Conservation (phyloP, 106 monocot species). For the Apostasia ramifera region DNA sequence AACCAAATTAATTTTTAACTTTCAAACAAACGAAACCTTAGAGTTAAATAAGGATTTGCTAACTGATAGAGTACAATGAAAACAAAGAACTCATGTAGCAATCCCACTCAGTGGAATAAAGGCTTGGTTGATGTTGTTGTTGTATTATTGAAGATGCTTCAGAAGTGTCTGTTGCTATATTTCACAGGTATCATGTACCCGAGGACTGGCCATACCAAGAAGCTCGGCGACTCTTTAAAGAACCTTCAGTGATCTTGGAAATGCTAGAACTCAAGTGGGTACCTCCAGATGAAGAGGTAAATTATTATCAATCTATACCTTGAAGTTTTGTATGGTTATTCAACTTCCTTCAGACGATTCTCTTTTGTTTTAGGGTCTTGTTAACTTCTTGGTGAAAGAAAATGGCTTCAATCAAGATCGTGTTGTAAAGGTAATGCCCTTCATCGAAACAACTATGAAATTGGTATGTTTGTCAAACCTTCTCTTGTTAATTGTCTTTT, state of each 20-base stretch:
- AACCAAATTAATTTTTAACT: no score
- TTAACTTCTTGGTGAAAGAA: constrained; percentile 76
- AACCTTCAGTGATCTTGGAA: constrained; percentile 60
- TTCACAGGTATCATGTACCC: constrained; percentile 69
- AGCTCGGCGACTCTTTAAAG: constrained; percentile 80
- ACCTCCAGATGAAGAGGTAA: constrained; percentile 84
- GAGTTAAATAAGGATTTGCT: no score
- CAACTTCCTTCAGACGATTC: no score
- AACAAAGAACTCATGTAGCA: no score
- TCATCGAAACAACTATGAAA: neutral
- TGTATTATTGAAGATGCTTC: no score
- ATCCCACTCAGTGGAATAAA: no score
- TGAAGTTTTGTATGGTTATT: no score
- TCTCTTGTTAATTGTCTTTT: neutral
- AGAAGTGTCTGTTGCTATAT: neutral
- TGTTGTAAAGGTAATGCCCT: constrained; percentile 55
- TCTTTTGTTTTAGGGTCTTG: constrained; percentile 43
- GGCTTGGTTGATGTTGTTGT: no score
- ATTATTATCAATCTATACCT: neutral
- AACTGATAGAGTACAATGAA: no score
- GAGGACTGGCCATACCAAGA: constrained; percentile 95
- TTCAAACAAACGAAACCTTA: no score
- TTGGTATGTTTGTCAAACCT: neutral
- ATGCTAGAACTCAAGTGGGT: constrained; percentile 78
- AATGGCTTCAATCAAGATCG: constrained; percentile 89